Conservation (phyloP, 2,329 filamentous ascomycete genomes). For the Didymella pinodella region DNA sequence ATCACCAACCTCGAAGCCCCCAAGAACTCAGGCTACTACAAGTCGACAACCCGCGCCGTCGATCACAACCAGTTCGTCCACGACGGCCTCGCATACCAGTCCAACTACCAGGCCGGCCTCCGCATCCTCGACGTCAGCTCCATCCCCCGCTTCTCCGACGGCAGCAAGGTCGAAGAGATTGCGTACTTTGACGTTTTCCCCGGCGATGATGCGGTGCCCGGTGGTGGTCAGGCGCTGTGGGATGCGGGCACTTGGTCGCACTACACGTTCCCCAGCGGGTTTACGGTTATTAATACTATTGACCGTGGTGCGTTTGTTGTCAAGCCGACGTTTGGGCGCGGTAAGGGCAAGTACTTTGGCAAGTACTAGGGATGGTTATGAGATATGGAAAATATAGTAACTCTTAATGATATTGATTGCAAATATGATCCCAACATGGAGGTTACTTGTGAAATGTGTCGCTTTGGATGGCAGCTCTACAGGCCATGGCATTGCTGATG, state of each 20-base stretch:
- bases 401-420: constrained; percentile 10
- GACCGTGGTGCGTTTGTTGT: constrained; percentile 53
- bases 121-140: constrained; percentile 53
- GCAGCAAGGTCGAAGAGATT: constrained; percentile 52
- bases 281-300: constrained; percentile 60
- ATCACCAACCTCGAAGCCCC: constrained; percentile 49
- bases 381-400: constrained; percentile 1
- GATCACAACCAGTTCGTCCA: constrained; percentile 59
- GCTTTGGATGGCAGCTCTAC: no score
- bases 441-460: no score
- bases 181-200: constrained; percentile 56
- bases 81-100: constrained; percentile 53
- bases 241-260: constrained; percentile 56
- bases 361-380: constrained; percentile 18
- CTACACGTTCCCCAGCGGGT: constrained; percentile 52
- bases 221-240: constrained; percentile 49
- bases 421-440: no score
- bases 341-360: constrained; percentile 39
- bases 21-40: constrained; percentile 54
- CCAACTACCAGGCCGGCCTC: constrained; percentile 56
- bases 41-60: constrained; percentile 48
- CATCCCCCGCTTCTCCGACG: constrained; percentile 50
- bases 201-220: constrained; percentile 47
- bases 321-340: constrained; percentile 37
- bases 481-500: no score